Evolutionary conservation across 1,139 yeast species (phyloP), one percentile per base, ranked within the genome.

Genomic region (Candida sanyaensis): DNA sequence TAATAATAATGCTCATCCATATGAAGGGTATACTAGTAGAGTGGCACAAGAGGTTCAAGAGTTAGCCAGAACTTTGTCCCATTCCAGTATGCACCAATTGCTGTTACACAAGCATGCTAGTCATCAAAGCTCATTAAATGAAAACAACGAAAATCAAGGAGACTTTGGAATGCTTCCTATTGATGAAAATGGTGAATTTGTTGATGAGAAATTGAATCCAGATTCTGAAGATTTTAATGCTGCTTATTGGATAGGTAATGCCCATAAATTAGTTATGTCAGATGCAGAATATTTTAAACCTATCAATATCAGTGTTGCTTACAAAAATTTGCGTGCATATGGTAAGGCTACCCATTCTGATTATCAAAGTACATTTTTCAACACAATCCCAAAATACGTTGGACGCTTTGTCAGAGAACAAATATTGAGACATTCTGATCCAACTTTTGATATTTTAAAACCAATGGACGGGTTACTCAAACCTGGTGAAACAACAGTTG

Each of bases 301-400:
- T 7, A 73, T 81, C 38, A 72, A 80, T 10, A 66, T 87, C 48
- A 95, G 96, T 8, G 73, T 90, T 37, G 77, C 86, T 8, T 89
- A 84, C 73, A 77, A 79, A 51, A 68, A 87, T 55, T 68, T 90
- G 55, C 69, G 86, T 48, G 93, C 91, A 1, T 80, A 74, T 54
- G 97, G 96, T 50, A 76, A 77, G 48, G 90, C 92, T 10, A 73
- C 86, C 1, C 93, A 86, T 59, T 79, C 90, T 3, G 92, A 87
- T 58, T 90, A 85, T 65, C 96, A 88, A 65, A 71, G 86, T 24
- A 88, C 90, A 1, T 83, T 86, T 11, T 58, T 75, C 27, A 88
- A 86, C 59, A 68, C 75, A 10, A 66, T 73, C 31, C 63, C 50
- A 37, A 69, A 68, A 50, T 46, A 46, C 8, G 50, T 54, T 7